phyloP scores from a whole-genome alignment of 306 rosid genomes.

The Citrullus amarus region DNA sequence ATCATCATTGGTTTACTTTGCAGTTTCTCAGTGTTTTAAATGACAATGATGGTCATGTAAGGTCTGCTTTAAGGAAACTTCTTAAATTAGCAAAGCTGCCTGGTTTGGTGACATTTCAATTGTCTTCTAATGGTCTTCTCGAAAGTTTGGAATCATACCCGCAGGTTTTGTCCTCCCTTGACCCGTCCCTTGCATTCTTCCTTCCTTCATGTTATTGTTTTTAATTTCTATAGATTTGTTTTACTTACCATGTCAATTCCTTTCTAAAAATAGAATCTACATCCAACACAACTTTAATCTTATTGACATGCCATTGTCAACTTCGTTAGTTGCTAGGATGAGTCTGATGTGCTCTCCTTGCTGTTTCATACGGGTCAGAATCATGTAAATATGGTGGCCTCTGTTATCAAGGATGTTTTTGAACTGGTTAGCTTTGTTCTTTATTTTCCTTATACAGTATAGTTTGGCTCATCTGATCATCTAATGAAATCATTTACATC shows the following conservation, averaged over 20 bases:
- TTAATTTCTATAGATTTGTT: background rate
- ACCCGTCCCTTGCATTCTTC: background rate
- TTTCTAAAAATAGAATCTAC: background rate
- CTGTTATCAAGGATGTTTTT: constrained; percentile 28
- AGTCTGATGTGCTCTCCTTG: constrained; percentile 53
- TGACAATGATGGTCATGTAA: constrained; percentile 36
- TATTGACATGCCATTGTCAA: background rate
- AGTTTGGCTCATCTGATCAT: no score
- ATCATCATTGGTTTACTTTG: constrained; percentile 16
- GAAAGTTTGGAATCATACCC: constrained; percentile 42
- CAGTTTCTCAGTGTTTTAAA: constrained; percentile 67
- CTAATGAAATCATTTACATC: no score
- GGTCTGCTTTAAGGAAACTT: constrained; percentile 47
- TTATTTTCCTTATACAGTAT: background rate
- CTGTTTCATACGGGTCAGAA: constrained; percentile 61
- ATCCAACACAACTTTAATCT: background rate
- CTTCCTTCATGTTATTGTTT: background rate
- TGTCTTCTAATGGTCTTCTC: constrained; percentile 43
- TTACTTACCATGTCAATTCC: background rate
- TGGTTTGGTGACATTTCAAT: constrained; percentile 33
- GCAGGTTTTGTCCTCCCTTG: constrained; percentile 31
- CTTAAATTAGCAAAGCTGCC: constrained; percentile 51
- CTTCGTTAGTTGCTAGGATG: constrained; percentile 47
- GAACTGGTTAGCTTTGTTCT: constrained; percentile 42
- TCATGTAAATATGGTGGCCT: constrained; percentile 47